phyloP scores from a whole-genome alignment of 164 flowering plant genomes.

The Stephania japonica region DNA sequence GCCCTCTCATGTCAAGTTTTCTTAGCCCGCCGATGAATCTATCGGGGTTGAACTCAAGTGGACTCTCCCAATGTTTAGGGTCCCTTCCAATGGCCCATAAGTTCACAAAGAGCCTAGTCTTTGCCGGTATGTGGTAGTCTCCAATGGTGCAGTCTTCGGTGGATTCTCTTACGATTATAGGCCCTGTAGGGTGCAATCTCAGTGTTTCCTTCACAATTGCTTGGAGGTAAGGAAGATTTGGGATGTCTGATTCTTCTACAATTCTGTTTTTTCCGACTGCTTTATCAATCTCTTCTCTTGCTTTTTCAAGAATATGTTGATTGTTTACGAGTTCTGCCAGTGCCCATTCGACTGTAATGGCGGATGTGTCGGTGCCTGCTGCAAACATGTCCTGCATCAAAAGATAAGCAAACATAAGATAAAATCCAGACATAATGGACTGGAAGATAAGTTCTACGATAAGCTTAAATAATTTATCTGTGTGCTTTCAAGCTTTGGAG shows the following conservation, averaged over 20 bases:
- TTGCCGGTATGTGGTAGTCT: conserved; percentile 44
- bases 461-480: too few relatives aligned
- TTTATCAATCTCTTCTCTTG: conserved; percentile 29
- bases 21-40: conserved; percentile 33
- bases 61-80: conserved; percentile 48
- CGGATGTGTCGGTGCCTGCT: conserved; percentile 41
- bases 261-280: conserved; percentile 32
- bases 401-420: background rate
- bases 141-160: conserved; percentile 27
- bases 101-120: conserved; percentile 38
- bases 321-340: conserved; percentile 44
- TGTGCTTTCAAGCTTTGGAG: too few relatives aligned
- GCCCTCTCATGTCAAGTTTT: conserved; percentile 28
- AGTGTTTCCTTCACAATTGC: conserved; percentile 50
- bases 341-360: conserved; percentile 37
- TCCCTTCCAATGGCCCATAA: conserved; percentile 55
- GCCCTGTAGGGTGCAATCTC: conserved; percentile 53
- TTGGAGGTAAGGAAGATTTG: conserved; percentile 38
- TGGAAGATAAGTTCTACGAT: too few relatives aligned
- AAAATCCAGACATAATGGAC: too few relatives aligned
- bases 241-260: conserved; percentile 36
- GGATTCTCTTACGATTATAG: conserved; percentile 33
- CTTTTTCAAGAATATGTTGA: conserved; percentile 26
- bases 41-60: conserved; percentile 50
- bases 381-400: conserved; percentile 30